Percentiles rank a stretch among this genome's conserved stretches.
phyloP scores from a whole-genome alignment of 2,329 filamentous ascomycete species.

The Cercospora citrullina region DNA sequence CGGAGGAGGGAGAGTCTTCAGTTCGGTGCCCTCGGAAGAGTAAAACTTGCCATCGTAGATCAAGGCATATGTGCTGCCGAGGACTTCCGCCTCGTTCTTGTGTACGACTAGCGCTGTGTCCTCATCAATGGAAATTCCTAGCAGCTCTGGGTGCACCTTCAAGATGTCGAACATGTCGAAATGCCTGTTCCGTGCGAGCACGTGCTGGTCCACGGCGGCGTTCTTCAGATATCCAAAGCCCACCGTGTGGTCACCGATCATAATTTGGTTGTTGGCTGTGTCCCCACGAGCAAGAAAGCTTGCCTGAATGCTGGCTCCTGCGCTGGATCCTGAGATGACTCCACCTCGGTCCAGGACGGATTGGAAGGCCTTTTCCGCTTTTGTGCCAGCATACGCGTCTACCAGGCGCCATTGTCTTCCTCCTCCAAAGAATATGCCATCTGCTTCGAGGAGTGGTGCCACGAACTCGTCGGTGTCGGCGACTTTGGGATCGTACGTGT shows the following conservation, averaged over 20 bases:
- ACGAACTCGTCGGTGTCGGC: slow-evolving; percentile 29
- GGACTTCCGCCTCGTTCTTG: slow-evolving; percentile 25
- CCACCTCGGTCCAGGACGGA: slow-evolving; percentile 28
- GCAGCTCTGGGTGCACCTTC: slow-evolving; percentile 23
- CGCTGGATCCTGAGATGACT: slow-evolving; percentile 26
- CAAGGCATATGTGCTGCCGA: slow-evolving; percentile 26
- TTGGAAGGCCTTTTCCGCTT: slow-evolving; percentile 25
- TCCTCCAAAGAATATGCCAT: slow-evolving; percentile 29
- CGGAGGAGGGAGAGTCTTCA: slow-evolving; percentile 23
- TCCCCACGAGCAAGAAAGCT: slow-evolving; percentile 30
- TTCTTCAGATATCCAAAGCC: slow-evolving; percentile 30
- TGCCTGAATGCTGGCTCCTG: slow-evolving; percentile 29
- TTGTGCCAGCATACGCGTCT: slow-evolving; percentile 29
- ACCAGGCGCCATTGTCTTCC: slow-evolving; percentile 31
- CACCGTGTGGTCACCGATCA: slow-evolving; percentile 29
- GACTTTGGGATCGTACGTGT: slow-evolving; percentile 27
- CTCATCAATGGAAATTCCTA: slow-evolving; percentile 28
- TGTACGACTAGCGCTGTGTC: slow-evolving; percentile 28
- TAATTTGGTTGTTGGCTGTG: slow-evolving; percentile 26
- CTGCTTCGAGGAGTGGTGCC: slow-evolving; percentile 23
- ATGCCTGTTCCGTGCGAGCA: slow-evolving; percentile 28
- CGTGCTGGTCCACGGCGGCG: slow-evolving; percentile 29
- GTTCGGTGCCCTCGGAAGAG: slow-evolving; percentile 23
- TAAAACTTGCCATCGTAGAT: slow-evolving; percentile 29
- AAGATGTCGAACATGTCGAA: slow-evolving; percentile 28